phyloP scores from a whole-genome alignment of 106 monocot genomes.

The Dendrobium nobile region DNA sequence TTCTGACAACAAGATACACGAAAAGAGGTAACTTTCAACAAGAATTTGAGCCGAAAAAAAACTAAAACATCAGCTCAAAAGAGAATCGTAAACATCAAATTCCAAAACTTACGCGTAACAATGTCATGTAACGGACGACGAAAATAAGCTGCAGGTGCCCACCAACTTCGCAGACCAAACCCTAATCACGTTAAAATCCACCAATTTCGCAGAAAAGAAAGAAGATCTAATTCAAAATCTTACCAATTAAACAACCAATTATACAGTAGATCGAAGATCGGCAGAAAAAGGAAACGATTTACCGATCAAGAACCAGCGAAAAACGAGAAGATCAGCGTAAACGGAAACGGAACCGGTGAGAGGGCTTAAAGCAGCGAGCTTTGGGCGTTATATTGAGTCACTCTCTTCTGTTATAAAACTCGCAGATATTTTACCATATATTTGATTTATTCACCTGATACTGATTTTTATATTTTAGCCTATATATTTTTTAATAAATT shows the following conservation, averaged over 20 bases:
- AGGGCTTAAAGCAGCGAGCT: not conserved
- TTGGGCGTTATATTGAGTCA: conserved; percentile 1
- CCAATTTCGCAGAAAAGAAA: not conserved
- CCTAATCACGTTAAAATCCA: not conserved
- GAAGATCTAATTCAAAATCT: not conserved
- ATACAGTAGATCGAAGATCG: not conserved
- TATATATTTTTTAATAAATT: not conserved
- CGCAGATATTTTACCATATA: not conserved
- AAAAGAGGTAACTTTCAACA: not conserved
- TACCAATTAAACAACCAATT: not conserved
- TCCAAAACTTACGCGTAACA: not conserved
- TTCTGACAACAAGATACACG: not conserved
- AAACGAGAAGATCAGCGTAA: not conserved
- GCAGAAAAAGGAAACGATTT: not conserved
- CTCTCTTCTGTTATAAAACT: not conserved
- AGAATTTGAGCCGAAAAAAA: not conserved
- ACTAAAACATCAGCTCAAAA: not conserved
- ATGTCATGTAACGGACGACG: not conserved
- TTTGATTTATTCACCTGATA: not conserved
- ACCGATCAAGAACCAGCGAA: not conserved
- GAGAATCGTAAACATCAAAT: not conserved
- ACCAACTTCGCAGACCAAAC: not conserved
- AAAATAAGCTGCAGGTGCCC: not conserved
- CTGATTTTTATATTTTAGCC: too few relatives aligned
- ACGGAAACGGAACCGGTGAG: not conserved